Evolutionary conservation across 1,284 basidiomycete genomes (phyloP).

Genomic region (Ceratobasidium sp.): DNA sequence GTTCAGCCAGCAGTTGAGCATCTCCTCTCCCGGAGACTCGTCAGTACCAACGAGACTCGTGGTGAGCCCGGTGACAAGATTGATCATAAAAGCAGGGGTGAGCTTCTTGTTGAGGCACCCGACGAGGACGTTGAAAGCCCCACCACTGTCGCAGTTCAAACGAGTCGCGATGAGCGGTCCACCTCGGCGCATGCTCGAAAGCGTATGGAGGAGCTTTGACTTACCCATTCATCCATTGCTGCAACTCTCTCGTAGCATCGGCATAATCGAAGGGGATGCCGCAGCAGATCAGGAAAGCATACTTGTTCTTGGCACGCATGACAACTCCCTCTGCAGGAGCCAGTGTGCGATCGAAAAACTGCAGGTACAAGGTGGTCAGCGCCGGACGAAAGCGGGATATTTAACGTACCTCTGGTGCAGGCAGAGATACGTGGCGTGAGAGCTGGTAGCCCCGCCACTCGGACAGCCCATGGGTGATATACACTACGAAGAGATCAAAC

Average conservation of each 20-base stretch:
- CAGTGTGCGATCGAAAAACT: conserved; percentile 6
- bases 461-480: conserved; percentile 8
- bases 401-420: not conserved
- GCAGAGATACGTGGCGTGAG: not conserved
- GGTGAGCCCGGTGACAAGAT: not conserved
- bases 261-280: not conserved
- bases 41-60: not conserved
- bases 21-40: not conserved
- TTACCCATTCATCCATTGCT: conserved; percentile 8
- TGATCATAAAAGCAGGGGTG: conserved; percentile 6
- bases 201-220: not conserved
- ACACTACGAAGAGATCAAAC: conserved; percentile 1
- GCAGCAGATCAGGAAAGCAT: conserved; percentile 7
- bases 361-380: not conserved
- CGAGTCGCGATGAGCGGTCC: not conserved
- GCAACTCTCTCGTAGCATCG: not conserved
- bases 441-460: not conserved
- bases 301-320: not conserved
- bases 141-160: not conserved
- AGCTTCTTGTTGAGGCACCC: conserved; percentile 21
- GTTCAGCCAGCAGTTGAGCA: conserved; percentile 10
- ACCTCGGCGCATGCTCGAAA: not conserved
- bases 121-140: not conserved
- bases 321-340: not conserved
- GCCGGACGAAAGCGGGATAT: not conserved